These are phyloP conservation scores for Psidium friedrichsthalianum DNA, from an alignment of 345 rosid genomes.

Conservation along the genomic window DNA sequence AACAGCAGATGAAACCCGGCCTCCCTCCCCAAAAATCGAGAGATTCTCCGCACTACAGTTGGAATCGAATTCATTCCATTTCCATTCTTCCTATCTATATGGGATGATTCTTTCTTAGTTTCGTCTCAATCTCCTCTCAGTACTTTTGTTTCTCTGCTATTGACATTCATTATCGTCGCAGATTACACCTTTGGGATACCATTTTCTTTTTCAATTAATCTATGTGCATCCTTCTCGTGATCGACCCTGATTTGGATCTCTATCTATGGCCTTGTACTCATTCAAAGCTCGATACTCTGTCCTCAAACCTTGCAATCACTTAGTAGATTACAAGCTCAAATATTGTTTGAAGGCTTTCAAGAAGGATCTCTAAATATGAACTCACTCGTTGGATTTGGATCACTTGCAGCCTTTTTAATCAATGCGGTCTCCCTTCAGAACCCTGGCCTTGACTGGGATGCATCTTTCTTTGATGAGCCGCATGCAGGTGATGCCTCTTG, in stretches of 20 bases:
- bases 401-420: no score
- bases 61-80: not conserved
- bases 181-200: not conserved
- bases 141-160: not conserved
- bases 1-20: not conserved
- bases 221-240: not conserved
- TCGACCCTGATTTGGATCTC: not conserved
- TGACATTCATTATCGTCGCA: not conserved
- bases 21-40: slow-evolving; percentile 5
- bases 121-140: not conserved
- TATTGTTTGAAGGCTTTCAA: no score
- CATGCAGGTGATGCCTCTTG: no score
- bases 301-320: slow-evolving; percentile 65
- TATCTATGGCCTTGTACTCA: not conserved
- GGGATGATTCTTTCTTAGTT: not conserved
- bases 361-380: no score
- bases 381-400: no score
- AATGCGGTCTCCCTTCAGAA: no score
- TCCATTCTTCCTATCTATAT: not conserved
- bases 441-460: no score
- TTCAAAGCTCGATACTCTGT: not conserved
- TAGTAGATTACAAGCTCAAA: slow-evolving; percentile 64
- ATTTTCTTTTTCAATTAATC: not conserved
- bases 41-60: not conserved
- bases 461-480: no score